Base-by-base conservation (phyloP, 768 basidiomycete species). In the Chalciporus piperatus region DNA sequence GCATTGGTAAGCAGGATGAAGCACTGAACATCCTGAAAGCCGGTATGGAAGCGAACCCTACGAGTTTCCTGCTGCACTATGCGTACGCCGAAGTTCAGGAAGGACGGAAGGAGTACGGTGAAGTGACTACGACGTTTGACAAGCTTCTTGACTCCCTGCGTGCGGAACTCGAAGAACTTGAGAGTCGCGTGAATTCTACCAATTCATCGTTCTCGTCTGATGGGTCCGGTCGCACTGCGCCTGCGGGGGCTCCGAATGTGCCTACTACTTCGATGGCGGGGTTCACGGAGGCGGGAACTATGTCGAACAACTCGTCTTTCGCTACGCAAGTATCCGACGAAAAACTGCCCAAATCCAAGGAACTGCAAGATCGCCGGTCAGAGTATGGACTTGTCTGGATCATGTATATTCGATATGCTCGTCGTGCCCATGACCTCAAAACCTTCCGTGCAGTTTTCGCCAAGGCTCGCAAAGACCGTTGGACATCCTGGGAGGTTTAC, bases 401-500 rank as follows among this genome's bases (percentile, higher is more conserved):
- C 65, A 86, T 92, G 78, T 93, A 95, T 65, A 96, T 98, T 87
- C 80, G 96, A 10, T 98, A 95, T 61, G 87, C 87, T 12, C 74
- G 91, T 55, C 78, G 97, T 39, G 84, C 94, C 4, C 92, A 96
- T 74, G 91, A 91, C 17, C 80, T 92, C 59, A 89, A 89, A 68
- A 75, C 85, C 3, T 85, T 88, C 37, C 76, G 95, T 49, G 74
- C 76, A 0, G 72, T 93, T 6, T 98, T 98, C 60, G 81, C 79
- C 17, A 87, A 86, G 68, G 92, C 93, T 11, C 77, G 94, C 58
- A 89, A 83, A 62, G 80, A 82, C 49, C 78, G 77, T 41, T 89
- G 79, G 81, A 80, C 80, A 2, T 78, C 90, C 14, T 98, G 97
- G 97, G 89, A 95, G 62, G 88, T 92, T 0, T 96, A 86, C 60